Percentiles rank a stretch among this genome's conserved stretches.
These are phyloP conservation scores for Entophlyctis luteolus DNA, from an alignment of 192 early-diverging fungal genomes.

Conservation along the genomic window DNA sequence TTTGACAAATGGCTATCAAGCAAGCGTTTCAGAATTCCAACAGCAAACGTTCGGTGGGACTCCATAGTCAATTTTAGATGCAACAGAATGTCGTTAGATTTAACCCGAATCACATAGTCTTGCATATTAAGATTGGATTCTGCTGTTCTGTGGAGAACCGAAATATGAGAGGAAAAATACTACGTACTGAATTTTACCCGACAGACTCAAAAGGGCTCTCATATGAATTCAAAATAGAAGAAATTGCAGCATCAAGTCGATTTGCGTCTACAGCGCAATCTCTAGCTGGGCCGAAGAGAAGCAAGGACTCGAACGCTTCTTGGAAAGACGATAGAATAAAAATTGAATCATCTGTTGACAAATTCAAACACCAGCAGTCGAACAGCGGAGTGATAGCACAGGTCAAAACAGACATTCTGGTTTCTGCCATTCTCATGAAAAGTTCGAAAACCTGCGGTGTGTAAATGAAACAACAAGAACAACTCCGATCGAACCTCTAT, in stretches of 20 bases:
- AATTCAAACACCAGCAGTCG: neutral
- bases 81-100: conserved; percentile 44
- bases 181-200: neutral
- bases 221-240: conserved; percentile 28
- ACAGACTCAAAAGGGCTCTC: neutral
- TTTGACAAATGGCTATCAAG: neutral
- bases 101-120: conserved; percentile 53
- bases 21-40: neutral
- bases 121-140: conserved; percentile 42
- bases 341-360: neutral
- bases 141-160: conserved; percentile 33
- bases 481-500: neutral
- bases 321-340: neutral
- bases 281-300: conserved; percentile 48
- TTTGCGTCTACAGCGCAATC: conserved; percentile 45
- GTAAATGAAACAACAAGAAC: neutral
- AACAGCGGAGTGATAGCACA: neutral
- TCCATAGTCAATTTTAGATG: conserved; percentile 28
- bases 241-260: conserved; percentile 45
- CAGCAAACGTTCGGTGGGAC: conserved; percentile 30
- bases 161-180: neutral
- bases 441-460: conserved; percentile 1
- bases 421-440: neutral
- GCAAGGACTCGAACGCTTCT: conserved; percentile 28
- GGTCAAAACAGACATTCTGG: neutral